phyloP scores from a whole-genome alignment of 2,329 filamentous ascomycete species.

The Alternaria rosae region DNA sequence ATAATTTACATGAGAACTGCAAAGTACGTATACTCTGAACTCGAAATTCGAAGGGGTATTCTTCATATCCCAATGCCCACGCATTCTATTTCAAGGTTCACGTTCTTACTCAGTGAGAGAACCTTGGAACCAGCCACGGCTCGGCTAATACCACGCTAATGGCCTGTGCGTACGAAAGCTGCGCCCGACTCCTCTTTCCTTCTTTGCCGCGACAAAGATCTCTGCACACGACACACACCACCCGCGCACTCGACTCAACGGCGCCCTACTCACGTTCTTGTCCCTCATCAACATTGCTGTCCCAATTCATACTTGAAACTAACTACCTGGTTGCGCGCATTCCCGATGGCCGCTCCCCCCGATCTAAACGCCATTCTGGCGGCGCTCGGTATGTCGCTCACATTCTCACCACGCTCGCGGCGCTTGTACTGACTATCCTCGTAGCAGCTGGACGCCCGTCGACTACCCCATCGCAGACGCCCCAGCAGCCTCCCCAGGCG shows the following conservation, averaged over 20 bases:
- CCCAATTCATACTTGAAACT: slow-evolving; percentile 6
- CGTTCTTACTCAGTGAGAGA: not conserved
- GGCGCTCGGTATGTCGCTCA: slow-evolving; percentile 44
- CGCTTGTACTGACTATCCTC: slow-evolving; percentile 15
- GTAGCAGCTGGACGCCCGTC: slow-evolving; percentile 57
- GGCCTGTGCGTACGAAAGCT: slow-evolving; percentile 8
- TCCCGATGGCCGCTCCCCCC: slow-evolving; percentile 45
- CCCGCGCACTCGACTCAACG: slow-evolving; percentile 15
- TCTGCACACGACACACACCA: slow-evolving; percentile 20
- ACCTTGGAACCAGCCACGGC: slow-evolving; percentile 1
- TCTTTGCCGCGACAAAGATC: slow-evolving; percentile 18
- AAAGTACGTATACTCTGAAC: not conserved
- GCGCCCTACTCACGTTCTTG: not conserved
- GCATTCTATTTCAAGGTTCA: too few relatives aligned
- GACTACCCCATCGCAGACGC: slow-evolving; percentile 57
- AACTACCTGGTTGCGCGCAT: slow-evolving; percentile 9
- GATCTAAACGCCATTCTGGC: slow-evolving; percentile 51
- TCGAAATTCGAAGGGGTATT: not conserved
- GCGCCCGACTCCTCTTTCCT: slow-evolving; percentile 24
- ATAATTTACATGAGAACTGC: not conserved
- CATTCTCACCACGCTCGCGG: not conserved
- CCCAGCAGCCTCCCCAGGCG: slow-evolving; percentile 49
- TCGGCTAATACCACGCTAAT: slow-evolving; percentile 14
- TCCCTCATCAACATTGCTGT: not conserved
- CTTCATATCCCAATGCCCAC: too few relatives aligned